A percentile compares a stretch with the other conserved stretches of the same genome.
These are phyloP conservation scores for Styphnolobium japonicum DNA, from an alignment of 306 rosid genomes.

Conservation along the genomic window DNA sequence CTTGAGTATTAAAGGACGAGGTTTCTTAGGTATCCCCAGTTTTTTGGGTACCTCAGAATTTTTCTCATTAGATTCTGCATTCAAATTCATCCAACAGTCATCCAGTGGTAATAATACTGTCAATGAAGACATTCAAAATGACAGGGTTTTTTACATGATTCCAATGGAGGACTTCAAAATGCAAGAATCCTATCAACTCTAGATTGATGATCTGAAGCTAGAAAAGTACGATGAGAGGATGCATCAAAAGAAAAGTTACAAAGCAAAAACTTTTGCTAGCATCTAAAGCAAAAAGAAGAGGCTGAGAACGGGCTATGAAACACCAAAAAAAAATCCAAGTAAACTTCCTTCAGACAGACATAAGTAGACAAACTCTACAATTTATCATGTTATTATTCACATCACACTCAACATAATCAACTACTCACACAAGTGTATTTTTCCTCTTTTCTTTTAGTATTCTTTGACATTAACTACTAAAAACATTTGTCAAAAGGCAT, in stretches of 20 bases:
- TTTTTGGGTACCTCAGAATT: background rate
- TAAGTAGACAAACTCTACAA: background rate
- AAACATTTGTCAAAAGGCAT: background rate
- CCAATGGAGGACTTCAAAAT: background rate
- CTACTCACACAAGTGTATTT: background rate
- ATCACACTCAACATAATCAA: background rate
- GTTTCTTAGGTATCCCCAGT: background rate
- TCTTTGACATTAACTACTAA: background rate
- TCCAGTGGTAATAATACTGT: background rate
- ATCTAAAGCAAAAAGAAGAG: background rate
- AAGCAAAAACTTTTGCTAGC: background rate
- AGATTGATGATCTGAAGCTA: background rate
- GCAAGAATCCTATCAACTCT: background rate
- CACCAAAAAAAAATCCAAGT: background rate
- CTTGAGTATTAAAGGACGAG: background rate
- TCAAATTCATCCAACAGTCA: background rate
- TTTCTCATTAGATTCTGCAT: slow-evolving; percentile 6
- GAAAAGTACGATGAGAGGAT: background rate
- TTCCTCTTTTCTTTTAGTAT: background rate
- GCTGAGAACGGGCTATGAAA: background rate
- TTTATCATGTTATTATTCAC: background rate
- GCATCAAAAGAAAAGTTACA: background rate
- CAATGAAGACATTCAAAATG: background rate
- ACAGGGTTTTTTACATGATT: background rate
- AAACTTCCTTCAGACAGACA: background rate